These are phyloP conservation scores for Ettlia oleoabundans DNA, from an alignment of 139 green algal genomes.

Conservation along the genomic window DNA sequence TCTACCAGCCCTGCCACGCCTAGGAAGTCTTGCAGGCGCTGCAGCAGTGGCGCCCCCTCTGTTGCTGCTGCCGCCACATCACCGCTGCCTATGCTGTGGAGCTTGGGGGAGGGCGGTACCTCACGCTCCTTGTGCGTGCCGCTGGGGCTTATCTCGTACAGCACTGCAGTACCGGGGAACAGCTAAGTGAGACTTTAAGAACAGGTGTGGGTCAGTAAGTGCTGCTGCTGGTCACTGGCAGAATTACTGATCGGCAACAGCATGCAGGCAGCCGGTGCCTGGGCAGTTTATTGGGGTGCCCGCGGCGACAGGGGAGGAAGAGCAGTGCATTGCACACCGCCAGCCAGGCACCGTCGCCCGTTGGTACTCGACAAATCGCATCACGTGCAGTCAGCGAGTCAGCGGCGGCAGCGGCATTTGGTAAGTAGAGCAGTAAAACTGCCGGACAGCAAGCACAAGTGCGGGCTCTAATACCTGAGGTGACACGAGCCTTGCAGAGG, in stretches of 20 bases:
- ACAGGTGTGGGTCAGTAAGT: background rate
- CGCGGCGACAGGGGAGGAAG: too few species aligned
- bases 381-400: too few species aligned
- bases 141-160: slow-evolving; percentile 15
- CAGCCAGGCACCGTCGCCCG: too few species aligned
- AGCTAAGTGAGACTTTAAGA: background rate
- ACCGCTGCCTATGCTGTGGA: background rate
- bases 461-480: background rate
- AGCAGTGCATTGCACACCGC: too few species aligned
- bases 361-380: too few species aligned
- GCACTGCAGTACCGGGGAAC: background rate
- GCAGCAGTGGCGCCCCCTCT: slow-evolving; percentile 2
- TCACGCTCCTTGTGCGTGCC: slow-evolving; percentile 16
- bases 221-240: background rate
- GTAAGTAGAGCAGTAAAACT: too few species aligned
- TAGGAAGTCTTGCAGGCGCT: slow-evolving; percentile 31
- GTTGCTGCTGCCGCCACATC: background rate
- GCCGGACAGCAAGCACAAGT: too few species aligned
- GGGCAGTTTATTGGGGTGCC: too few species aligned
- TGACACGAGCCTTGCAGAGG: slow-evolving; percentile 31
- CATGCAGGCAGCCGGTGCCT: background rate
- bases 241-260: background rate
- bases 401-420: too few species aligned
- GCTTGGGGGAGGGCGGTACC: slow-evolving; percentile 22
- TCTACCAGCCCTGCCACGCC: slow-evolving; percentile 20